Conservation (phyloP, 768 basidiomycete genomes). For the Boletus fagicola region DNA sequence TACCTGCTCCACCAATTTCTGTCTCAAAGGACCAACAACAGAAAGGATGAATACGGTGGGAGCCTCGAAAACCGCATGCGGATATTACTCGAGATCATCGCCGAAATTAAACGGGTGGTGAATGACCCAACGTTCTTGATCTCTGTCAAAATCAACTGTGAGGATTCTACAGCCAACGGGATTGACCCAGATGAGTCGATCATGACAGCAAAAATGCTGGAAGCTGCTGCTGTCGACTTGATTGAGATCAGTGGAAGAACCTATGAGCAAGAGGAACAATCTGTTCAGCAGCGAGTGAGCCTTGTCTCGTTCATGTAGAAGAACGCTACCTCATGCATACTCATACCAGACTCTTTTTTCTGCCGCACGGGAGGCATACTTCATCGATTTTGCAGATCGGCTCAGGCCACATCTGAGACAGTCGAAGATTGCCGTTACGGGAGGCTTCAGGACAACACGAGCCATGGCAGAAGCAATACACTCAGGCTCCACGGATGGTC, state of each 20-base stretch:
- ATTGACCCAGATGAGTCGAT: conserved; percentile 34
- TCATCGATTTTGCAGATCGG: conserved; percentile 31
- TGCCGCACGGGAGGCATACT: conserved; percentile 28
- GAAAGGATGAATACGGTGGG: conserved; percentile 60
- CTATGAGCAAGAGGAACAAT: conserved; percentile 27
- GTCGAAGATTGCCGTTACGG: conserved; percentile 31
- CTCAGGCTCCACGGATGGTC: conserved; percentile 27
- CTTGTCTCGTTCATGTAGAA: background rate
- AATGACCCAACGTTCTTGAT: conserved; percentile 29
- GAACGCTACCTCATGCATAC: background rate
- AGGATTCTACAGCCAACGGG: conserved; percentile 30
- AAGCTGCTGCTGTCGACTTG: conserved; percentile 36
- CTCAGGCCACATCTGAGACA: conserved; percentile 24
- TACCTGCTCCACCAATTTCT: conserved; percentile 50
- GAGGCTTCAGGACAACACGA: conserved; percentile 29
- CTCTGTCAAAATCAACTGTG: conserved; percentile 36
- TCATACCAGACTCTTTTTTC: conserved; percentile 12
- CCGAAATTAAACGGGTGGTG: conserved; percentile 43
- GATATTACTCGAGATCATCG: conserved; percentile 46
- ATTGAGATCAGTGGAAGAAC: conserved; percentile 43
- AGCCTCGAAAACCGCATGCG: conserved; percentile 48
- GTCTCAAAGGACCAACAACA: conserved; percentile 41
- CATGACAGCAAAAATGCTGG: conserved; percentile 32
- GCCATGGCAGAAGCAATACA: conserved; percentile 32
- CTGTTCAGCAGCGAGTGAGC: conserved; percentile 12